Evolutionary conservation across 495 filamentous ascomycete genomes (phyloP), one percentile per base, ranked within the genome.

Genomic region (Evernia prunastri): DNA sequence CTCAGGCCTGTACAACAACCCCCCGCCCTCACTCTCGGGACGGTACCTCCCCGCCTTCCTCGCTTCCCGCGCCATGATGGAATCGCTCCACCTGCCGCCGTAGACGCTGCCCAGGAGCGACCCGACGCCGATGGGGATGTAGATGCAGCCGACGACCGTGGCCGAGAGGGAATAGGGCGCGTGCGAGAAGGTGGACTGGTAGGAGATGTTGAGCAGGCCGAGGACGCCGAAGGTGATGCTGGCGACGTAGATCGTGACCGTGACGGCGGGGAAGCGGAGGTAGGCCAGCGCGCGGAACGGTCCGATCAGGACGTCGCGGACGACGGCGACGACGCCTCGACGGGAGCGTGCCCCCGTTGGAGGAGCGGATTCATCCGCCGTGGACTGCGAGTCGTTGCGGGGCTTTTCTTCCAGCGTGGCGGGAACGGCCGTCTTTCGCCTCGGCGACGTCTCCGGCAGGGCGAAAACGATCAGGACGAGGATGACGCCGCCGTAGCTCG

Each of bases 51-150:
- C 82, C 0, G 89, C 90, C 65, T 83, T 87, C 31, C 75, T 76
- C 7, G 91, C 91, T 75, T 93, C 88, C 6, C 88, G 84, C 43
- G 84, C 79, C 93, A 97, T 97, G 73, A 97, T 95, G 39, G 72
- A 73, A 74, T 97, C 93, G 73, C 90, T 88, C 92, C 92, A 97
- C 45, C 78, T 78, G 2, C 93, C 93, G 45, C 93, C 93, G 31
- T 91, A 74, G 9, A 89, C 59, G 65, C 87, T 89, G 10, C 89
- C 82, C 5, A 85, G 69, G 33, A 95, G 71, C 73, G 96, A 97
- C 17, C 93, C 93, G 15, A 94, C 59, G 1, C 88, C 88, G 56
- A 84, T 83, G 7, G 42, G 42, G 5, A 45, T 45, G 20, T 45
- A 45, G 6, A 45, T 45, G 42, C 42, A 45, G 1, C 42, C 42